Evolutionary conservation across 202 grass and related monocot species (phyloP), one percentile per base, ranked within the genome.

Genomic region (Dendrocalamus latiflorus): DNA sequence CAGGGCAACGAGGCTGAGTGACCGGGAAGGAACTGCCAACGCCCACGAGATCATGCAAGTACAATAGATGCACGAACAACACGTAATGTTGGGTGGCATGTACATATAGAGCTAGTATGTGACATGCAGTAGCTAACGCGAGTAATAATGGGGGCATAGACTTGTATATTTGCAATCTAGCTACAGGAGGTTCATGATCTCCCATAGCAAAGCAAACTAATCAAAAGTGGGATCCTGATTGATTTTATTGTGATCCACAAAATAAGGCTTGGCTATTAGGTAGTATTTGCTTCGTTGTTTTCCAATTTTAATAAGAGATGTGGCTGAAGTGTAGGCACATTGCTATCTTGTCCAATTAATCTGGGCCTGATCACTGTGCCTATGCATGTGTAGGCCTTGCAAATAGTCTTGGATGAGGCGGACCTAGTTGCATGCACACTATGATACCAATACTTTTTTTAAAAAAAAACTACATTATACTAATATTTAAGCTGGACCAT

Each of bases 21-120:
- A 88, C 81, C 75, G 79, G 81, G 81, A n/a, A n/a, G n/a, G n/a
- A 84, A 49, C 50, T 13, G 13, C 60, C 28, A 79, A 79, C 68
- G 56, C 38, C 38, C 38, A 33, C 30, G 30, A 33, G 30, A n/a
- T n/a, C n/a, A 33, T 4, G 30, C 30, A 33, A 33, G 3, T 33
- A 33, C 30, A 33, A 4, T 33, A 33, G 30, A 33, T 33, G 30
- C 30, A 33, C 30, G 30, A 33, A 33, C 30, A 33, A 33, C 30
- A 33, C 0, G 30, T 41, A 9, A 8, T 41, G 6, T 41, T 41
- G 38, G 38, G 39, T 9, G 39, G 39, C 39, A 9, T 9, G 2
- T 41, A 41, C 39, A 9, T 38, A 38, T 38, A 38, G 20, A 24
- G 28, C 28, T 30, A 30, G 28, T 30, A 30, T 30, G 28, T 30